A percentile compares a stretch with the other conserved stretches of the same genome.
These are phyloP conservation scores for Auriscalpium microsporum DNA, from an alignment of 768 basidiomycete species.

Conservation along the genomic window DNA sequence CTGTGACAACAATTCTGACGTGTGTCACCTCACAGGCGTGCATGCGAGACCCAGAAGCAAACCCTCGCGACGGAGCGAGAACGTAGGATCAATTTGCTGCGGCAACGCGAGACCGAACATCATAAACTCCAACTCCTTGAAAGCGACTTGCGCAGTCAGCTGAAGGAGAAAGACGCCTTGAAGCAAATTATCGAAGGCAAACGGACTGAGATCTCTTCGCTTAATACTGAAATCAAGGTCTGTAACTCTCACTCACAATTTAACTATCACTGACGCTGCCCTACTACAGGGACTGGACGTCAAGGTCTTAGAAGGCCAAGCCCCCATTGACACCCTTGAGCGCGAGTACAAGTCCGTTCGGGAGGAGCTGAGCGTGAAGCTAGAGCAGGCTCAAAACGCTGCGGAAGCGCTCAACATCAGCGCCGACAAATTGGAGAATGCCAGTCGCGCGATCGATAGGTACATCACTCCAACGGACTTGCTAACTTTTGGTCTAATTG, in stretches of 20 bases:
- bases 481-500: background rate
- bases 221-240: constrained; percentile 45
- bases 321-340: constrained; percentile 58
- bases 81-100: constrained; percentile 41
- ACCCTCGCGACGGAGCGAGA: constrained; percentile 53
- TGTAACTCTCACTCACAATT: background rate
- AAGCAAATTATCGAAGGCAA: constrained; percentile 50
- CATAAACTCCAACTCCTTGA: constrained; percentile 57
- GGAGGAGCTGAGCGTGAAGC: constrained; percentile 39
- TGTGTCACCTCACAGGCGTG: constrained; percentile 36
- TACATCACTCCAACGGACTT: constrained; percentile 18
- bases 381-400: constrained; percentile 42
- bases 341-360: constrained; percentile 42
- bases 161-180: constrained; percentile 48
- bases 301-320: constrained; percentile 51
- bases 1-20: background rate
- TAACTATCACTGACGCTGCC: background rate
- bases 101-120: constrained; percentile 50
- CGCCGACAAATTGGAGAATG: constrained; percentile 50
- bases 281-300: constrained; percentile 49
- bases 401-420: constrained; percentile 61
- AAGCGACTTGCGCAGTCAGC: constrained; percentile 44
- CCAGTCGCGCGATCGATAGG: constrained; percentile 61
- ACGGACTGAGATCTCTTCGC: constrained; percentile 45
- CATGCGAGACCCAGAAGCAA: constrained; percentile 55